phyloP scores from a whole-genome alignment of 768 basidiomycete genomes.

The Leccinum sublutescens region DNA sequence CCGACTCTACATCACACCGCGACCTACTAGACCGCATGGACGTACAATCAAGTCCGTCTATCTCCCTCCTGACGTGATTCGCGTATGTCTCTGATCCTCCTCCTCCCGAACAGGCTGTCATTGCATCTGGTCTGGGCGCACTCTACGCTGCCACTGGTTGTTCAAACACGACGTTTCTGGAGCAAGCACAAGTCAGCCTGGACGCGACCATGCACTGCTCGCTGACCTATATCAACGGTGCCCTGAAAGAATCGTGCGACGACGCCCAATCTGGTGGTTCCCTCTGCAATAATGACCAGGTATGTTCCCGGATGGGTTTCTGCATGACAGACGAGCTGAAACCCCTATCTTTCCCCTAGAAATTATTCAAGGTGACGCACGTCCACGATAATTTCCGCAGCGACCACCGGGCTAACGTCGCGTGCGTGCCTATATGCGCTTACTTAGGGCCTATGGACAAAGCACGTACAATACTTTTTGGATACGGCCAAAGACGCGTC shows the following conservation, averaged over 20 bases:
- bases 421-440: neutral
- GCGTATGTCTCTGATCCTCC: neutral
- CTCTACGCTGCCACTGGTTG: constrained; percentile 41
- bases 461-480: constrained; percentile 50
- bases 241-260: constrained; percentile 55
- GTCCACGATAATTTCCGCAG: neutral
- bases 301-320: neutral
- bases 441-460: constrained; percentile 46
- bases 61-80: neutral
- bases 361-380: constrained; percentile 32
- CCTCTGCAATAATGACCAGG: constrained; percentile 34
- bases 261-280: constrained; percentile 38
- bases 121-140: constrained; percentile 51
- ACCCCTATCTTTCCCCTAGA: constrained; percentile 1
- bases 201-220: constrained; percentile 44
- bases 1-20: neutral
- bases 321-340: neutral
- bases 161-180: constrained; percentile 36
- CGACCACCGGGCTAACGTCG: neutral
- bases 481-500: constrained; percentile 42
- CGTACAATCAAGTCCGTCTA: constrained; percentile 51
- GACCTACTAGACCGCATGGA: constrained; percentile 49
- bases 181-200: constrained; percentile 51
- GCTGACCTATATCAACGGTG: constrained; percentile 37
- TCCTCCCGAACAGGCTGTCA: constrained; percentile 41